Conservation (phyloP, 768 basidiomycete species). For the Suillus brevipes region DNA sequence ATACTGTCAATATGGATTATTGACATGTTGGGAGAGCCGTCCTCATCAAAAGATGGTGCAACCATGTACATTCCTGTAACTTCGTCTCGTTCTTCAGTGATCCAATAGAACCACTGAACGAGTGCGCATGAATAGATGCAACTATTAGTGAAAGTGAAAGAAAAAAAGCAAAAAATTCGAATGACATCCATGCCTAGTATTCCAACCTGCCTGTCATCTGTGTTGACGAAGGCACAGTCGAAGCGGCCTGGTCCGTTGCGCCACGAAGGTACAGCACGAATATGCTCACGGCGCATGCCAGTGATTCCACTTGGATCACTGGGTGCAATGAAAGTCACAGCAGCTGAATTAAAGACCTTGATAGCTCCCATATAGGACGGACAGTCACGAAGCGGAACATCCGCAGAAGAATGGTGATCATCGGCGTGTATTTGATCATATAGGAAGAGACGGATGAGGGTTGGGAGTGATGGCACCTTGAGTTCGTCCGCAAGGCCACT, state of each 20-base stretch:
- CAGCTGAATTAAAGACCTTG: conserved; percentile 6
- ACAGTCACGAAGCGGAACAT: conserved; percentile 10
- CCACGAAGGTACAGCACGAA: conserved; percentile 23
- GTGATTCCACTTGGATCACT: conserved; percentile 11
- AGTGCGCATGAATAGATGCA: conserved; percentile 17
- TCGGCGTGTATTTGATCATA: conserved; percentile 4
- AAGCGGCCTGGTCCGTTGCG: not conserved
- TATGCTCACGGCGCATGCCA: conserved; percentile 21
- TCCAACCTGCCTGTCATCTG: conserved; percentile 6
- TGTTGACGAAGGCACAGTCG: conserved; percentile 15
- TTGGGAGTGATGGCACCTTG: not conserved
- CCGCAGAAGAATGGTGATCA: not conserved
- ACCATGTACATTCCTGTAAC: conserved; percentile 27
- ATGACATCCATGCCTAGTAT: conserved; percentile 17
- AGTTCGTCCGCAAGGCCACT: conserved; percentile 1
- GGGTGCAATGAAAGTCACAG: conserved; percentile 10
- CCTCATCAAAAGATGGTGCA: conserved; percentile 4
- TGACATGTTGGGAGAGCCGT: conserved; percentile 4
- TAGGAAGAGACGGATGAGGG: conserved; percentile 6
- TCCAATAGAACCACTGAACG: conserved; percentile 22
- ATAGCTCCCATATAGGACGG: conserved; percentile 12
- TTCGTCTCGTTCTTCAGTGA: conserved; percentile 16
- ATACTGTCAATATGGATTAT: conserved; percentile 13
- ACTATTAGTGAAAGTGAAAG: conserved; percentile 12
- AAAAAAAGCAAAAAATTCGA: conserved; percentile 16